Evolutionary conservation across 2,329 filamentous ascomycete species (phyloP).

Genomic region (Arachnomyces sp.): DNA sequence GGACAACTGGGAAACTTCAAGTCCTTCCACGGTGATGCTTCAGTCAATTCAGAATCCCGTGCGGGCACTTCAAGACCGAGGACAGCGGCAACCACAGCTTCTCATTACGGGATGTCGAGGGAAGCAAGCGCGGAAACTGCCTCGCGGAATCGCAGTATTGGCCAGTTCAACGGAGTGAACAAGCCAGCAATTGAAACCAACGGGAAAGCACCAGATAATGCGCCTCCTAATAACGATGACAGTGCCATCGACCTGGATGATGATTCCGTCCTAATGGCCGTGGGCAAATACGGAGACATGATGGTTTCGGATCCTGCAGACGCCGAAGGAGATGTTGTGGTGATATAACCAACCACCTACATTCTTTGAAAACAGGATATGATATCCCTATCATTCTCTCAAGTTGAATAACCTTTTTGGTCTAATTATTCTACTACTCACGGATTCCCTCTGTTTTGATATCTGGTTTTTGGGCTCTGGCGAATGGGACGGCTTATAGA

Average conservation of each 20-base stretch:
- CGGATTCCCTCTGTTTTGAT: too few species aligned
- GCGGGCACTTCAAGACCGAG: conserved; percentile 14
- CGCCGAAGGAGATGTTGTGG: conserved; percentile 38
- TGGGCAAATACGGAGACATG: conserved; percentile 39
- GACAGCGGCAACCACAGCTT: conserved; percentile 13
- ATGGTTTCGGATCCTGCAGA: conserved; percentile 38
- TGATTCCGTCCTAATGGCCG: conserved; percentile 34
- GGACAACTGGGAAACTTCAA: conserved; percentile 13
- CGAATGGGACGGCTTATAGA: too few species aligned
- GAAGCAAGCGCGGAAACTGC: conserved; percentile 12
- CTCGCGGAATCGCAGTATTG: conserved; percentile 15
- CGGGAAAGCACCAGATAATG: conserved; percentile 25
- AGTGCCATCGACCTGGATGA: conserved; percentile 62
- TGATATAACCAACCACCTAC: conserved; percentile 26
- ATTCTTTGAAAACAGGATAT: neutral
- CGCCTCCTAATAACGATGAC: conserved; percentile 49
- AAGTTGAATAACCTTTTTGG: conserved; percentile 3
- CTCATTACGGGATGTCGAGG: conserved; percentile 13
- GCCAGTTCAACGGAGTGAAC: conserved; percentile 21
- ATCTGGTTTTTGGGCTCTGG: too few species aligned
- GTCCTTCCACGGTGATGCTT: conserved; percentile 10
- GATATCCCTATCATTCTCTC: neutral
- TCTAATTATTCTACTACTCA: neutral
- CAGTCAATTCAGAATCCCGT: conserved; percentile 14
- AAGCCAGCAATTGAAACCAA: conserved; percentile 41